Conservation (phyloP, 306 rosid species). For the Malus asiatica region DNA sequence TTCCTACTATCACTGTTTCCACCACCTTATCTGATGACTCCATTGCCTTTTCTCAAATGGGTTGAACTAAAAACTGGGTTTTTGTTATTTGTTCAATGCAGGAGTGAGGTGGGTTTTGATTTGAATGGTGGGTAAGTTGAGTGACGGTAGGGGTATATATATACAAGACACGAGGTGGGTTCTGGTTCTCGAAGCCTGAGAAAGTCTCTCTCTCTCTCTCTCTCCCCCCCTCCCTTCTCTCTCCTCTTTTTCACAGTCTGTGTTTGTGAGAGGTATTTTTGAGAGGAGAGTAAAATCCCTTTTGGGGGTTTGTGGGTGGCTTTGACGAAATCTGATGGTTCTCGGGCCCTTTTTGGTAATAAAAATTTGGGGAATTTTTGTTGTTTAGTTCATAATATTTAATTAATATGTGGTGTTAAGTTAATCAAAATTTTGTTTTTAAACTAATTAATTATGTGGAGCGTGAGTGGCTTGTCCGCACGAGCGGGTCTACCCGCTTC, state of each 20-base stretch:
- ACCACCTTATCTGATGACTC: conserved; percentile 50
- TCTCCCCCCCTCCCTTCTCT: neutral
- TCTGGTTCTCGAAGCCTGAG: conserved; percentile 46
- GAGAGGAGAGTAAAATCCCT: conserved; percentile 44
- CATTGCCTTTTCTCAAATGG: neutral
- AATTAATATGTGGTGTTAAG: neutral
- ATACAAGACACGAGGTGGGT: conserved; percentile 24
- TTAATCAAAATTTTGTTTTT: neutral
- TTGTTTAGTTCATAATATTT: conserved; percentile 19
- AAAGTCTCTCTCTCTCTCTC: neutral
- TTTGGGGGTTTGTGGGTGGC: conserved; percentile 17
- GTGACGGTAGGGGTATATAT: conserved; percentile 1
- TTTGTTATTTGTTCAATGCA: neutral
- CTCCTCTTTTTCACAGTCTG: neutral
- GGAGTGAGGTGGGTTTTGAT: neutral
- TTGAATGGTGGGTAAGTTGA: neutral
- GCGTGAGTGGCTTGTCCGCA: conserved; percentile 56
- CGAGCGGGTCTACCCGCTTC: conserved; percentile 59
- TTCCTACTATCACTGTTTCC: conserved; percentile 72
- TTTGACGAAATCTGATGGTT: conserved; percentile 31
- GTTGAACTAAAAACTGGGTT: neutral
- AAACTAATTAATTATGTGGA: conserved; percentile 21
- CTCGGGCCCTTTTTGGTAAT: conserved; percentile 40
- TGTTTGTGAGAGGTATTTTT: conserved; percentile 46
- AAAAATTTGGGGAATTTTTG: conserved; percentile 10